Base-by-base conservation (phyloP, 176 grass and related monocot genomes). In the Aegilops bicornis region DNA sequence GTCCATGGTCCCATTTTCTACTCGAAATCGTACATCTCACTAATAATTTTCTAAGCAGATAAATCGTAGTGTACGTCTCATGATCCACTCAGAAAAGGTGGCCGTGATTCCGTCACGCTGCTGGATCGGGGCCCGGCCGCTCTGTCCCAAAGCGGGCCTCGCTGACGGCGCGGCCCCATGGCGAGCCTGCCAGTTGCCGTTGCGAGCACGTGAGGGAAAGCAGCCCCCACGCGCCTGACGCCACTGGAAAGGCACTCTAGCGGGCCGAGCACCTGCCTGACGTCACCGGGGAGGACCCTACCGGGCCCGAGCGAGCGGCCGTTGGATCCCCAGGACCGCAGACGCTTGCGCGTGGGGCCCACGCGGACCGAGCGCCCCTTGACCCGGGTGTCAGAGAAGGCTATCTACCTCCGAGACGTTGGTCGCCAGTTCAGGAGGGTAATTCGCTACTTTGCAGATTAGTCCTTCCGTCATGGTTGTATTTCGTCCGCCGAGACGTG, bases 141-240 rank as follows among this genome's bases (percentile, higher is more conserved):
- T 54, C 45, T 76, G 73, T 54, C 8, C 40, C 15, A 19, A 50
- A 8, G 25, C 73, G 16, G 50, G 50, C 16, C 16, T 54, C 45
- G n/a, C 72, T 82, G 77, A 73, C 54, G 70, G 4, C 6, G 2
- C 1, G 35, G 70, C 20, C 31, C 58, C 87, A 77, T 62, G 30
- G 1, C 16, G 17, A 42, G 30, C 40, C 73, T 14, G 78, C 68
- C n/a, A 52, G 82, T 73, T 73, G 70, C 39, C 64, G 68, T 47
- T 48, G 69, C 39, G 54, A 89, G 70, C 88, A 90, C 79, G 74
- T 87, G 89, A 27, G 37, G 64, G 25, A 87, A 89, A 87, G 89
- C 79, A 6, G 2, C 8, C 79, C 87, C 73, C 61, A 70, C 89
- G 73, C 87, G 84, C 65, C 14, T 66, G 79, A 56, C 81, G 13